Conservation (phyloP, 2,329 filamentous ascomycete species). For the Calonectria pseudoturangicola region DNA sequence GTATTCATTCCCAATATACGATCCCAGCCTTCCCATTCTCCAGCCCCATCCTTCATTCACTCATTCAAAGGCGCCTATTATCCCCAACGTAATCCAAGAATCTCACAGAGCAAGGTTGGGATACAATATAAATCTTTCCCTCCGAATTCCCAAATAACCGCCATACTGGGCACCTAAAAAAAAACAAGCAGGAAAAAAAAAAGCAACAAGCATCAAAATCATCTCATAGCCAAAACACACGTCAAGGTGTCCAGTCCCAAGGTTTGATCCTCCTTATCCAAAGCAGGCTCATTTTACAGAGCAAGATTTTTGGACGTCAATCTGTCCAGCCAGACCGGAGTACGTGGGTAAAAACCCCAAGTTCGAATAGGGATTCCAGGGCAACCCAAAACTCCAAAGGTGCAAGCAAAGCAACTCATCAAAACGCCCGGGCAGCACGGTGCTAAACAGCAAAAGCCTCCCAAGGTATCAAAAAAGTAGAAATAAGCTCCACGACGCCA, state of each 20-base stretch:
- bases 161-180: not conserved
- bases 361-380: not conserved
- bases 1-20: constrained; percentile 42
- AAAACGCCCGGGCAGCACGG: constrained; percentile 20
- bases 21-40: constrained; percentile 19
- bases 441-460: constrained; percentile 30
- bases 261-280: constrained; percentile 7
- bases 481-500: constrained; percentile 52
- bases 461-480: constrained; percentile 55
- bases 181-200: constrained; percentile 6
- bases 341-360: not conserved
- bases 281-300: constrained; percentile 17
- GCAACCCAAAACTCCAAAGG: constrained; percentile 34
- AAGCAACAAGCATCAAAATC: constrained; percentile 33
- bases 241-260: constrained; percentile 22
- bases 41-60: constrained; percentile 33
- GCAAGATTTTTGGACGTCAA: constrained; percentile 5
- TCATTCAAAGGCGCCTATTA: constrained; percentile 39
- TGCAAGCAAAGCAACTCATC: constrained; percentile 32
- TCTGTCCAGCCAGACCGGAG: not conserved
- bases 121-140: constrained; percentile 14
- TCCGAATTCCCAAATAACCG: constrained; percentile 10
- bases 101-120: constrained; percentile 8
- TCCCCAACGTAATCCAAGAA: not conserved
- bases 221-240: constrained; percentile 29